Evolutionary conservation across 139 green algal species (phyloP), one percentile per base, ranked within the genome.

Genomic region (Spirogloea muscicola): DNA sequence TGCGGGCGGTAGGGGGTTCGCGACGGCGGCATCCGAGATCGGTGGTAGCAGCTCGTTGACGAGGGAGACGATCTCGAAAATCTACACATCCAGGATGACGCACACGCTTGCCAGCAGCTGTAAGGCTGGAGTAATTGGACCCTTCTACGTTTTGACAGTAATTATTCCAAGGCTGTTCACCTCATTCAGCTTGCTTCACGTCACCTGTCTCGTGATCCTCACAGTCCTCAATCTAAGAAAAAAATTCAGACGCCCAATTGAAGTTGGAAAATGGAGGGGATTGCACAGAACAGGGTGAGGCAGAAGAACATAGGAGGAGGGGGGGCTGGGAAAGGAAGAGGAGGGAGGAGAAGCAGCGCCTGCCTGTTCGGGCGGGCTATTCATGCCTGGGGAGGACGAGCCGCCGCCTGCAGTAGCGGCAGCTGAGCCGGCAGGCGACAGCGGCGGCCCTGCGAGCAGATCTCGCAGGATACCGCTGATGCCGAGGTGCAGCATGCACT

Each of bases 21-120:
- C 44, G n/a, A n/a, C n/a, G n/a, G n/a, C n/a, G n/a, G 44, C 41
- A 7, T 92, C 88, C 1, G 86, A 84, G 27, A 96, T 55, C 5
- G 85, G 61, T 3, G 92, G 92, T 74, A 97, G 82, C 68, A 97
- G 84, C 61, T 89, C 77, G 18, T 79, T 52, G 0, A 84, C 69
- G 40, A 97, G 84, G 0, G 67, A 77, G 38, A 97, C 49, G 6
- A 96, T 90, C 66, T 94, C 88, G 13, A 85, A 76, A 68, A 97
- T 82, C 84, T 97, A 89, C 44, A 91, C 89, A 5, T 7, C 18
- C 33, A 75, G 25, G 3, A 27, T 48, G 2, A 9, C 40, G 55
- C 40, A 68, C 7, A 63, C 49, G 33, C 2, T 27, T 16, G 49
- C 27, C 4, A 60, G 10, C 49, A 60, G 49, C 49, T 37, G 49